Base-by-base conservation (phyloP, 1,139 yeast genomes). In the Diutina neorugosa region DNA sequence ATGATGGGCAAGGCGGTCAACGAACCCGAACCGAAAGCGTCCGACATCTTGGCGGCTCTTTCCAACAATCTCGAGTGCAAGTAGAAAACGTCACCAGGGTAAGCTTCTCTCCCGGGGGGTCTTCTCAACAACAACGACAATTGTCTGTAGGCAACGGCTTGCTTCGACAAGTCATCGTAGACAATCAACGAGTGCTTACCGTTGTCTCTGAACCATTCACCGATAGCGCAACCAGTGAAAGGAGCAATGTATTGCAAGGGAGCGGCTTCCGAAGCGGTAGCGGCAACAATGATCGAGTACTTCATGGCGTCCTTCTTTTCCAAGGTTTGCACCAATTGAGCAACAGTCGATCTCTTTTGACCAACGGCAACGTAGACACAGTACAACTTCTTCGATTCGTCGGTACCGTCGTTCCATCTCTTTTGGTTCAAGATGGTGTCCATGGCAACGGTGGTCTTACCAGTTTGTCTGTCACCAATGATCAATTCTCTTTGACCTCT, bases 181-280 rank as follows among this genome's bases (percentile, higher is more conserved):
- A 90, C 81, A 76, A 93, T 93, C 79, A 93, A 81, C 67, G 98
- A 96, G 77, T 93, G 98, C 74, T 77, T 86, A 73, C 96, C 97
- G 77, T 93, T 93, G 83, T 93, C 98, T 85, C 98, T 90, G 94
- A 93, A 93, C 98, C 98, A 93, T 81, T 93, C 99, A 81, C 98
- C 97, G 73, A 94, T 91, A 70, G 99, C 96, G 75, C 96, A 86
- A 66, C 93, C 99, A 66, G 98, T 90, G 96, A 94, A 93, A 73
- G 99, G 99, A 81, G 99, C 98, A 74, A 93, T 80, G 82, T 90
- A 93, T 83, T 93, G 99, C 77, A 94, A 84, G 75, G 98, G 99
- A 76, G 99, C 98, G 66, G 98, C 98, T 82, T 93, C 98, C 61
- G 98, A 94, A 65, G 99, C 99, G 69, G 99, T 94, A 68, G 98